Conservation (phyloP, 805 yeast species). For the Wickerhamomyces silvicola region DNA sequence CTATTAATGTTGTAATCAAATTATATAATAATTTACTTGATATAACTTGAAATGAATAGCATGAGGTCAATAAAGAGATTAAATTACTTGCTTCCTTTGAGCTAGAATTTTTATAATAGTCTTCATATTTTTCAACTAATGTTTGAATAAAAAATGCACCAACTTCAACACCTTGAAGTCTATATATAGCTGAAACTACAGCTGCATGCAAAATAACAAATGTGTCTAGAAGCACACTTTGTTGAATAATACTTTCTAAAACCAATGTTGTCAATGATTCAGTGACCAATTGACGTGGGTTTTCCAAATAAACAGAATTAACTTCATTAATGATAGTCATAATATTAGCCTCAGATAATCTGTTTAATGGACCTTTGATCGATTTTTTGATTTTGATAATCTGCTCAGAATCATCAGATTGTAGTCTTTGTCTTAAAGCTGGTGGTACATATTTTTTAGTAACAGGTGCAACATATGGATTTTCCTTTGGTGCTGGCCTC, state of each 20-base stretch:
- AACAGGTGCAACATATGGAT: slow-evolving; percentile 69
- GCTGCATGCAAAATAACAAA: slow-evolving; percentile 78
- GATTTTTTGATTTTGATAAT: slow-evolving; percentile 45
- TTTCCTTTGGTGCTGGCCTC: slow-evolving; percentile 43
- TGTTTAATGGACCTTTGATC: slow-evolving; percentile 80
- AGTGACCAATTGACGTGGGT: slow-evolving; percentile 78
- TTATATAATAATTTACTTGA: slow-evolving; percentile 75
- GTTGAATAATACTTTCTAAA: slow-evolving; percentile 56
- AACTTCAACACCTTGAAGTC: slow-evolving; percentile 77
- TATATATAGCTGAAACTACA: slow-evolving; percentile 65
- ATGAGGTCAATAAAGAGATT: slow-evolving; percentile 65
- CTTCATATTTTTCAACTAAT: slow-evolving; percentile 64
- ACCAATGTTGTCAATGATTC: slow-evolving; percentile 59
- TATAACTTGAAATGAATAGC: slow-evolving; percentile 72
- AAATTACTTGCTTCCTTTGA: slow-evolving; percentile 57
- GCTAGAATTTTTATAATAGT: slow-evolving; percentile 31
- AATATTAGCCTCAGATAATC: slow-evolving; percentile 83
- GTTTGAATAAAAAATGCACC: slow-evolving; percentile 84
- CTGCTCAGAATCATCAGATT: slow-evolving; percentile 39
- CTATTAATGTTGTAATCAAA: slow-evolving; percentile 48
- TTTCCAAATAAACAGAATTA: slow-evolving; percentile 50
- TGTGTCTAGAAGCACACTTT: slow-evolving; percentile 66
- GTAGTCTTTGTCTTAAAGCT: slow-evolving; percentile 55
- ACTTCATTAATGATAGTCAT: slow-evolving; percentile 63
- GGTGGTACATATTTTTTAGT: slow-evolving; percentile 72